phyloP scores from a whole-genome alignment of 352 stramenopile species.

The Pythium rhizo-oryzae region DNA sequence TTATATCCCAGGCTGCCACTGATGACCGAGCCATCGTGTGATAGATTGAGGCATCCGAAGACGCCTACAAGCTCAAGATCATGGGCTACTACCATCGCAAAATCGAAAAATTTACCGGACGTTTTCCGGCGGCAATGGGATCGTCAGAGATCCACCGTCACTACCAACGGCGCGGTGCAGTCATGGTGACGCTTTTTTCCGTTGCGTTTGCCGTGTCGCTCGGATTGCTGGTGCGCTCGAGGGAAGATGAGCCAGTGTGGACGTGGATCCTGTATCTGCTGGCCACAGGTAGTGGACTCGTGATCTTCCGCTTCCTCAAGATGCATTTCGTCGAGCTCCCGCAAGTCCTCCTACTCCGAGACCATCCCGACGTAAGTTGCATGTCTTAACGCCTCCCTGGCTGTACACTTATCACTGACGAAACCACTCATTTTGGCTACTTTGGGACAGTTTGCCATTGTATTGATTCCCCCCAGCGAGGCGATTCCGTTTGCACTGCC shows the following conservation, averaged over 20 bases:
- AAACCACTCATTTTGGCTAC: background rate
- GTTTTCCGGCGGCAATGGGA: conserved; percentile 53
- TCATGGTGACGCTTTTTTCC: conserved; percentile 52
- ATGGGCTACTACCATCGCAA: conserved; percentile 85
- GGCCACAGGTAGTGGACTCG: conserved; percentile 55
- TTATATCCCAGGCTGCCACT: background rate
- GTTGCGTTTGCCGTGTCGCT: conserved; percentile 44
- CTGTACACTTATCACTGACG: too few relatives aligned
- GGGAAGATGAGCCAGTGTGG: conserved; percentile 38
- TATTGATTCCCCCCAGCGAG: conserved; percentile 42
- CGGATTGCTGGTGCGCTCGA: conserved; percentile 41
- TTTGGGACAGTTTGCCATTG: conserved; percentile 48
- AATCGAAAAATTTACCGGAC: conserved; percentile 71
- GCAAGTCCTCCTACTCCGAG: conserved; percentile 62
- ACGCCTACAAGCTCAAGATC: conserved; percentile 79
- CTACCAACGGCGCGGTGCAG: conserved; percentile 49
- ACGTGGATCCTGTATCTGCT: conserved; percentile 65
- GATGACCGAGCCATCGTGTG: background rate
- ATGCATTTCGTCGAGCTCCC: conserved; percentile 74
- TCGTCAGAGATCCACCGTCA: conserved; percentile 49
- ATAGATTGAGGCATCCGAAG: conserved; percentile 72
- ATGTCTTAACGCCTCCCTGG: too few relatives aligned
- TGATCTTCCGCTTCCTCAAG: conserved; percentile 72
- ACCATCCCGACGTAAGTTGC: conserved; percentile 59
- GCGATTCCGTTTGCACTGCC: conserved; percentile 63